Conservation (phyloP, 2,329 filamentous ascomycete species). For the Diaporthe batatas region DNA sequence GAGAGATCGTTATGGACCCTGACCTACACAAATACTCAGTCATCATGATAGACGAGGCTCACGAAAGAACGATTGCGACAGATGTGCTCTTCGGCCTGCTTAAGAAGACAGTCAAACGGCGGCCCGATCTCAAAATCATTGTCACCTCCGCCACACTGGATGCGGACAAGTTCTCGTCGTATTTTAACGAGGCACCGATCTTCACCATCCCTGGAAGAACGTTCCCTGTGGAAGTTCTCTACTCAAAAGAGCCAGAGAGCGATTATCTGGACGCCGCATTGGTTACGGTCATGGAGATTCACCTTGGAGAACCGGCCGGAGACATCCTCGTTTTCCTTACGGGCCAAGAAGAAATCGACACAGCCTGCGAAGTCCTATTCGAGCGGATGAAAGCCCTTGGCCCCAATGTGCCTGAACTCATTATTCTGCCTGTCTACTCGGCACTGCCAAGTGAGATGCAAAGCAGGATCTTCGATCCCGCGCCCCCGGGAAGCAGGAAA, state of each 20-base stretch:
- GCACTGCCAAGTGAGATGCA: constrained; percentile 94
- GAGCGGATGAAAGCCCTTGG: constrained; percentile 98
- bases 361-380: constrained; percentile 89
- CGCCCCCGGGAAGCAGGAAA: constrained; percentile 87
- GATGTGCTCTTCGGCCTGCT: constrained; percentile 94
- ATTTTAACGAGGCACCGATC: constrained; percentile 96
- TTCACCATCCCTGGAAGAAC: constrained; percentile 96
- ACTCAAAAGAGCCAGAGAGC: constrained; percentile 92
- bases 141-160: constrained; percentile 97
- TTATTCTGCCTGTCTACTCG: constrained; percentile 97
- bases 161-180: constrained; percentile 96
- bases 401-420: constrained; percentile 88
- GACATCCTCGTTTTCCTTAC: constrained; percentile 98
- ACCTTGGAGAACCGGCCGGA: constrained; percentile 89
- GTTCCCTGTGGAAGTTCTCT: constrained; percentile 95
- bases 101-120: constrained; percentile 90
- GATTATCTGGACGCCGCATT: constrained; percentile 95
- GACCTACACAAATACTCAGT: constrained; percentile 91
- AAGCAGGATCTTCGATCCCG: constrained; percentile 93
- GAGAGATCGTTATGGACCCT: constrained; percentile 93
- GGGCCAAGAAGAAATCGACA: constrained; percentile 98
- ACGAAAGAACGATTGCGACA: constrained; percentile 96
- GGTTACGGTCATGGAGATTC: constrained; percentile 98
- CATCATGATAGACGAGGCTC: constrained; percentile 98
- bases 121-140: constrained; percentile 92